phyloP scores from a whole-genome alignment of 2,329 filamentous ascomycete genomes.

The Xylaria sp. region DNA sequence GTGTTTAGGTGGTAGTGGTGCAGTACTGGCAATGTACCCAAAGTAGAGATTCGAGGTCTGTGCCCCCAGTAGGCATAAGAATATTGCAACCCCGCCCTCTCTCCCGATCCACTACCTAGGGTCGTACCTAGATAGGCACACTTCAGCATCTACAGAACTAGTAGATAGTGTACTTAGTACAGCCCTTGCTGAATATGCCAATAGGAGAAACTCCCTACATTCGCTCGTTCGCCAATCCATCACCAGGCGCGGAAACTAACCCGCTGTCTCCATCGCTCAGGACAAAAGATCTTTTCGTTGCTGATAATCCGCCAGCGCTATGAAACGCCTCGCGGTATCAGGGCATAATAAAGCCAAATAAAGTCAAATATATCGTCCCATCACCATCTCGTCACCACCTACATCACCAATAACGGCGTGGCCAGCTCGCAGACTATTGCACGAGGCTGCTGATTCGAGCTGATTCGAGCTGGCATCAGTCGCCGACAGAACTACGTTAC shows the following conservation, averaged over 20 bases:
- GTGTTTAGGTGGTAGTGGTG: no score
- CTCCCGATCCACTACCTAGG: no score
- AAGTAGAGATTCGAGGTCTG: constrained; percentile 1
- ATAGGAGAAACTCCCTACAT: no score
- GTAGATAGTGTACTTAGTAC: no score
- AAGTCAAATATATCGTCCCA: not conserved
- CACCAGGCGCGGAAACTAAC: no score
- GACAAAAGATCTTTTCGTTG: not conserved
- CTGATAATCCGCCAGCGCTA: not conserved
- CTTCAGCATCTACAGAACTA: no score
- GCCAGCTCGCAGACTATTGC: constrained; percentile 25
- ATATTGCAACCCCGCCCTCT: not conserved
- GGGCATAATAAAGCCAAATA: constrained; percentile 13
- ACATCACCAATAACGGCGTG: constrained; percentile 1
- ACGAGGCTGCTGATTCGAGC: constrained; percentile 8
- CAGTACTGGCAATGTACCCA: no score
- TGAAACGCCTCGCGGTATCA: constrained; percentile 10
- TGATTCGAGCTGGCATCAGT: not conserved
- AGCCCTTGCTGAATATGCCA: no score
- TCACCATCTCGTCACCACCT: not conserved
- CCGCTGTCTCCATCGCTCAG: constrained; percentile 7
- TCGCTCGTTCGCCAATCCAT: no score
- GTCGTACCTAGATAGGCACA: no score
- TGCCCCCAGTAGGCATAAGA: not conserved
- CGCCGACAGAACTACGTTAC: not conserved